A percentile compares a stretch with the other conserved stretches of the same genome.
phyloP scores from a whole-genome alignment of 163 green algal species.

The Scenedesmus sp. region DNA sequence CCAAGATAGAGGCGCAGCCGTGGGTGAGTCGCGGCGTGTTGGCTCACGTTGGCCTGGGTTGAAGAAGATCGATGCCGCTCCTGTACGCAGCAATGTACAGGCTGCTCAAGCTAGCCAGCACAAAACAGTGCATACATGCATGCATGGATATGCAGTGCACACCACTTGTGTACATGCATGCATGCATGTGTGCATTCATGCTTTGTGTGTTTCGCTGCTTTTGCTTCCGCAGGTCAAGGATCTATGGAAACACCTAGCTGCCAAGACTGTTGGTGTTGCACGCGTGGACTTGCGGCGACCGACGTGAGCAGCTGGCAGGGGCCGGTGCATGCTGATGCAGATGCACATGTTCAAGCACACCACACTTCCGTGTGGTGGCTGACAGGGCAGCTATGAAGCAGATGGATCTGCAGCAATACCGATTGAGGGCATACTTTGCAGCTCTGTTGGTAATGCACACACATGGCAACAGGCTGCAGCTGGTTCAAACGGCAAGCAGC shows the following conservation, averaged over 20 bases:
- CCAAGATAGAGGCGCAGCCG: slow-evolving; percentile 51
- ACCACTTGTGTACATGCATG: not conserved
- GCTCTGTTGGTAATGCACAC: not conserved
- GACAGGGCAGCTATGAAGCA: not conserved
- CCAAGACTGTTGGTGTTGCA: slow-evolving; percentile 63
- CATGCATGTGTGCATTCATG: not conserved
- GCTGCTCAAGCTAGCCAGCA: not conserved
- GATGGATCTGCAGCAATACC: not conserved
- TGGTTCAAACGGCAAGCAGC: no score
- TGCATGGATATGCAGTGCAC: not conserved
- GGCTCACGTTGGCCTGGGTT: no score
- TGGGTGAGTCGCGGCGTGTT: slow-evolving; percentile 32
- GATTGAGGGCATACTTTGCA: not conserved
- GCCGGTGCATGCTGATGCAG: not conserved
- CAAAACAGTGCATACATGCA: not conserved
- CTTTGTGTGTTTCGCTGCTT: not conserved
- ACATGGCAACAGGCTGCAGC: not conserved
- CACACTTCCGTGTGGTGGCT: not conserved
- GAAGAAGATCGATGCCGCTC: no score
- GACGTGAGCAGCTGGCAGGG: slow-evolving; percentile 55
- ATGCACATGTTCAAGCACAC: not conserved
- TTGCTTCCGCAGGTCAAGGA: slow-evolving; percentile 52
- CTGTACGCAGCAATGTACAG: no score
- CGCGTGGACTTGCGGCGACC: slow-evolving; percentile 67
- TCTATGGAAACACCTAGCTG: slow-evolving; percentile 55